Percentiles rank a stretch among this genome's conserved stretches.
These are phyloP conservation scores for Cercospora nicotianae DNA, from an alignment of 2,329 filamentous ascomycete species.

Conservation along the genomic window DNA sequence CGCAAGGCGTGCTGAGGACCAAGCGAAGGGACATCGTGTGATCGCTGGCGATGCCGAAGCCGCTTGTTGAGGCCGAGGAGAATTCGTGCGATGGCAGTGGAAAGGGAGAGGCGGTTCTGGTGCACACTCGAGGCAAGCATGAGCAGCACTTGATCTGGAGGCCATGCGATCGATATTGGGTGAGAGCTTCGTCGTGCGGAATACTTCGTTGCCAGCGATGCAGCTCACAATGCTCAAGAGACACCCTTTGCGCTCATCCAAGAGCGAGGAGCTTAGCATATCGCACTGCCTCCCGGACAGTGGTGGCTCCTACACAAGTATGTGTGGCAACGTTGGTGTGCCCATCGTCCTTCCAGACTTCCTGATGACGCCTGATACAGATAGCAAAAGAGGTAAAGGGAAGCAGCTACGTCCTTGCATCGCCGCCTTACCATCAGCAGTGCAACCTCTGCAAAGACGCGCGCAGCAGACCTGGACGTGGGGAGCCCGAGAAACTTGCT, in stretches of 20 bases:
- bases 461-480: no score
- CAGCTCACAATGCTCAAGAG: neutral
- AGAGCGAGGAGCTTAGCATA: conserved; percentile 24
- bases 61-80: neutral
- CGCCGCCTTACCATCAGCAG: no score
- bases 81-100: neutral
- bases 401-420: no score
- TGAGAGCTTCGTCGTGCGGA: neutral
- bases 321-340: neutral
- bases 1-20: neutral
- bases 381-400: no score
- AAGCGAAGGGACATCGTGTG: neutral
- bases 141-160: neutral
- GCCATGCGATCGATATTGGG: neutral
- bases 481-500: neutral
- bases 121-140: neutral
- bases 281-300: conserved; percentile 18
- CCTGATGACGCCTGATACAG: neutral
- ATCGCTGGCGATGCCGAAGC: neutral
- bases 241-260: neutral
- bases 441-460: no score
- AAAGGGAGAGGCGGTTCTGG: neutral
- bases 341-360: neutral
- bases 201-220: neutral
- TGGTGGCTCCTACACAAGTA: conserved; percentile 19